These are phyloP conservation scores for Crithidia acanthocephali DNA, from an alignment of 208 protist genomes.

Conservation along the genomic window DNA sequence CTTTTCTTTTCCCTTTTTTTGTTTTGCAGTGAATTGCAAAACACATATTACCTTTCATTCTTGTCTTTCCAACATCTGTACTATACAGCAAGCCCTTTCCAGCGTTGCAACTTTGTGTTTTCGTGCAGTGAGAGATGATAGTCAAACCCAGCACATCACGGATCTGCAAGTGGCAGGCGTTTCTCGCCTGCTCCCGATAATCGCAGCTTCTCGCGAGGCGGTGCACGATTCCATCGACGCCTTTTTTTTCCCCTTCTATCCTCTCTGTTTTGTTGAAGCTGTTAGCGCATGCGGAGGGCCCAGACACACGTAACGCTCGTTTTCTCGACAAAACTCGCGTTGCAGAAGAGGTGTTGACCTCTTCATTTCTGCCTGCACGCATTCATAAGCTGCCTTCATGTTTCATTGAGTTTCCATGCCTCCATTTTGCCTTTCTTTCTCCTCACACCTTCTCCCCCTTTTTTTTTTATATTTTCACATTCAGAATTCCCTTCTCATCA, in stretches of 20 bases:
- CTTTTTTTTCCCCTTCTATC: too few species aligned
- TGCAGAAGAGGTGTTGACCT: background rate
- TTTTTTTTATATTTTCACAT: background rate
- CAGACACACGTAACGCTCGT: too few species aligned
- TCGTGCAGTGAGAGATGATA: background rate
- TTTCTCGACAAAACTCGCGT: background rate
- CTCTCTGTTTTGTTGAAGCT: too few species aligned
- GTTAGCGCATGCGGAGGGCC: too few species aligned
- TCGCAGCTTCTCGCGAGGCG: too few species aligned
- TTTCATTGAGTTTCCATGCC: too few species aligned
- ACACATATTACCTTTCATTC: background rate
- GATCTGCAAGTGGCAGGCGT: background rate
- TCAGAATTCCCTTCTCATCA: too few species aligned
- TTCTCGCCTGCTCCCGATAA: too few species aligned
- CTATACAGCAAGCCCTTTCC: background rate
- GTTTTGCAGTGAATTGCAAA: too few species aligned
- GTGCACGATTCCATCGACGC: too few species aligned
- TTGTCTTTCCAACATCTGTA: conserved; percentile 7
- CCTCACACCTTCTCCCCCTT: background rate
- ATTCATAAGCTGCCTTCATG: background rate
- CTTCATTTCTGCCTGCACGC: background rate
- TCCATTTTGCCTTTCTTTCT: too few species aligned
- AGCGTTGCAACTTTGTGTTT: background rate
- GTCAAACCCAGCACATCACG: background rate
- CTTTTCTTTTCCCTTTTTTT: conserved; percentile 1